Evolutionary conservation across 2,329 filamentous ascomycete species (phyloP), one percentile per base, ranked within the genome.

Genomic region (Pseudogymnoascus sp.): DNA sequence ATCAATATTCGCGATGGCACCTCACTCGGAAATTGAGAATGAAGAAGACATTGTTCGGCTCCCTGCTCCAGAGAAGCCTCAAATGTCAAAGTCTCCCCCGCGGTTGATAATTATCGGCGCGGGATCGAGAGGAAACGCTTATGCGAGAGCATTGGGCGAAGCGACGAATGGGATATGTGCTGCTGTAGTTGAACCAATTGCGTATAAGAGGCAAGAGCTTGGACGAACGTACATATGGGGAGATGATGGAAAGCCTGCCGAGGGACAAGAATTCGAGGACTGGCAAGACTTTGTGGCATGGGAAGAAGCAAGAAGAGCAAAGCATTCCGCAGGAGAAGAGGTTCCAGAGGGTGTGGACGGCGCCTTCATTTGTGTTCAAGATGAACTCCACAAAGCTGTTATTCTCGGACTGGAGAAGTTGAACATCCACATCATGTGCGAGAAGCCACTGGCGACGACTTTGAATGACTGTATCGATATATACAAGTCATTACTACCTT

Each of bases 401-500:
- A 82, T 96, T 20, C 80, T 87, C 43, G 88, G 85, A 1, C 79
- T 96, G 59, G 87, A 89, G 1, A 83, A 83, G 11, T 75, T 86
- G 78, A 82, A 79, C 2, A 76, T 97, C 57, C 92, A 97, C 73
- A 85, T 97, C 65, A 89, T 97, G 80, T 95, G 92, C 72, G 94
- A 99, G 79, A 99, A 99, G 76, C 94, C 94, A 2, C 77, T 99
- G 60, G 90, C 92, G 0, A 91, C 90, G 20, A 88, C 84, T 0
- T 77, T 97, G 28, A 74, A 80, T 16, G 91, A 94, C 68, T 97
- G 92, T 70, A 77, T 96, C 36, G 79, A 78, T 43, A 93, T 96
- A 69, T 90, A 86, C 72, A 75, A 76, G 57, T 80, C 86, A 1
- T 71, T 90, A 65, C 71, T 74, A 12, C 72, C 74, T 6, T 67